Evolutionary conservation across 192 early-diverging fungal genomes (phyloP), one percentile per base, ranked within the genome.

Genomic region (Coemansia umbellata): DNA sequence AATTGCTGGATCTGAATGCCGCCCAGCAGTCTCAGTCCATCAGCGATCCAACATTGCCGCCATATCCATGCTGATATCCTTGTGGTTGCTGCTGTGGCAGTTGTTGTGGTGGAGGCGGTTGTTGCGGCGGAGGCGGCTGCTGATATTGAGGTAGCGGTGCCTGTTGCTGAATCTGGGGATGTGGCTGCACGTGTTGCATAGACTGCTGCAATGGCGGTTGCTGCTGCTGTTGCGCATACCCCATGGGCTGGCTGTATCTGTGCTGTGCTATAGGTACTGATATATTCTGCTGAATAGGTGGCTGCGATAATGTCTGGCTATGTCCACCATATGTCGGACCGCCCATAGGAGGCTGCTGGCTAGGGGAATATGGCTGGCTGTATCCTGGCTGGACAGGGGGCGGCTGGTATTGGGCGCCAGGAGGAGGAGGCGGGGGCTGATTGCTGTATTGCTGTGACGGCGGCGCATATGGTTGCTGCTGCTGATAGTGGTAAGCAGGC

Each of bases 21-120:
- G n/a, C n/a, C n/a, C n/a, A n/a, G n/a, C n/a, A 32, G 13, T 37
- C 10, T 43, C 55, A 75, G 47, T 75, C 72, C 72, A 75, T 75
- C 42, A 75, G 44, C 23, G 70, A 63, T 3, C 55, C 58, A 17
- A 57, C 48, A 45, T 69, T 75, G 39, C 72, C 72, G 23, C 72
- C 72, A 24, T 75, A 75, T 30, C 72, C 72, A 49, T 75, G 72
- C 35, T 60, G 66, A 35, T 66, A 74, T 27, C 56, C 59, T 26
- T 53, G 57, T 21, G 61, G 63, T n/a, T 56, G 57, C 53, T 63
- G 60, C 43, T 56, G 65, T 9, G 47, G 59, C 50, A 35, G 55
- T 24, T 41, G 66, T 5, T 30, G 51, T 14, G 26, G 43, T 18
- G 49, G 56, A 3, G 32, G 64, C 23, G 37, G 54, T 19, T 63